These are phyloP conservation scores for Pleurotus pulmonarius DNA, from an alignment of 768 basidiomycete genomes.

Conservation along the genomic window DNA sequence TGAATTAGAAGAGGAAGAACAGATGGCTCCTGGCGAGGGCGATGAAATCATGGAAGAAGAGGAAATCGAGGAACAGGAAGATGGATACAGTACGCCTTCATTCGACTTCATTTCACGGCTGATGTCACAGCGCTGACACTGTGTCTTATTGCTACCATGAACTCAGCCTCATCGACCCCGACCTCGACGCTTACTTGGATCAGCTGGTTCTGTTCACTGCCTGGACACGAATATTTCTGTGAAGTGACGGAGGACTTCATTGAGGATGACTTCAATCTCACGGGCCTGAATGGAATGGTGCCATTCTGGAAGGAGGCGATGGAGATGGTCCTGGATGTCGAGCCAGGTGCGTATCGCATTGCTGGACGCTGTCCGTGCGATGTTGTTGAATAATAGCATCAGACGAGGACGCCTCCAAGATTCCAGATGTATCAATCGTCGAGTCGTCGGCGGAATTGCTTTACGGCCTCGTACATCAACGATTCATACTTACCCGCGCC, in stretches of 20 bases:
- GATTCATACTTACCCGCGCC: conserved; percentile 92
- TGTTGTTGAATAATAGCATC: conserved; percentile 7
- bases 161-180: conserved; percentile 82
- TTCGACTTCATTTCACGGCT: conserved; percentile 5
- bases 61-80: conserved; percentile 59
- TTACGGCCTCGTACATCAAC: conserved; percentile 96
- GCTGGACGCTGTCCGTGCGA: conserved; percentile 3
- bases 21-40: conserved; percentile 50
- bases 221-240: conserved; percentile 97
- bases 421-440: conserved; percentile 97
- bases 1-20: conserved; percentile 61
- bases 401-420: conserved; percentile 93
- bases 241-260: conserved; percentile 99
- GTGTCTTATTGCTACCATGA: not conserved
- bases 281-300: conserved; percentile 91
- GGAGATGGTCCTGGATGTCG: conserved; percentile 99
- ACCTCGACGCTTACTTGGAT: conserved; percentile 95
- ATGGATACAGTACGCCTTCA: conserved; percentile 73
- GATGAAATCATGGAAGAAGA: conserved; percentile 82
- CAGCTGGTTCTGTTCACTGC: conserved; percentile 92
- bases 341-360: conserved; percentile 72
- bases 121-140: conserved; percentile 10
- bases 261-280: conserved; percentile 98
- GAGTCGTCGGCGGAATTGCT: conserved; percentile 97
- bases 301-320: conserved; percentile 99